A percentile compares a stretch with the other conserved stretches of the same genome.
Conservation (phyloP, 306 rosid species). For the Acacia confusa region DNA sequence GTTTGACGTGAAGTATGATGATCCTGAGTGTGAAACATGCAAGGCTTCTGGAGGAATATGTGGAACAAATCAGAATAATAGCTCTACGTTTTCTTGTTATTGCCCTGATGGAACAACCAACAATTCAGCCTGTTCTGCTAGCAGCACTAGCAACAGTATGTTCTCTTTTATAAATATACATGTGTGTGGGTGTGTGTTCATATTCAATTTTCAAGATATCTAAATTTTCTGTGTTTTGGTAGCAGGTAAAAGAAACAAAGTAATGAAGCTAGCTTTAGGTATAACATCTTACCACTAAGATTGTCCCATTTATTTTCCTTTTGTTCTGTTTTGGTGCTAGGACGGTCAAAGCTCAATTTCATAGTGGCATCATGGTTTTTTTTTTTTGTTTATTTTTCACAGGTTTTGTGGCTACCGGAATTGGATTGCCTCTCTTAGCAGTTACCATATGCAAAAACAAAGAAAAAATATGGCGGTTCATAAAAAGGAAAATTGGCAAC, state of each 20-base stretch:
- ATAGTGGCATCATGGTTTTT: background rate
- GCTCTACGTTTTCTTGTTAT: constrained; percentile 34
- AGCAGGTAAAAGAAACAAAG: background rate
- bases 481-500: background rate
- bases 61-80: constrained; percentile 33
- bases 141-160: background rate
- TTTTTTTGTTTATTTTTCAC: background rate
- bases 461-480: constrained; percentile 31
- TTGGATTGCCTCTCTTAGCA: constrained; percentile 46
- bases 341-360: background rate
- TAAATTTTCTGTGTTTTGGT: background rate
- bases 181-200: no score
- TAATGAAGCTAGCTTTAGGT: background rate
- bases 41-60: constrained; percentile 22
- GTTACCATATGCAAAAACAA: constrained; percentile 43
- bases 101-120: constrained; percentile 28
- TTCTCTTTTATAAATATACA: background rate
- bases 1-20: constrained; percentile 38
- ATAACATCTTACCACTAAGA: background rate
- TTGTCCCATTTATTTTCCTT: background rate
- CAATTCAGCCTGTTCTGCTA: constrained; percentile 19
- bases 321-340: background rate
- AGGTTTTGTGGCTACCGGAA: constrained; percentile 43
- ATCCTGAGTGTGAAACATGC: background rate
- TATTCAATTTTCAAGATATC: background rate